A percentile compares a stretch with the other conserved stretches of the same genome.
Conservation (phyloP, 805 yeast genomes). For the Saccharomyces paradoxus region DNA sequence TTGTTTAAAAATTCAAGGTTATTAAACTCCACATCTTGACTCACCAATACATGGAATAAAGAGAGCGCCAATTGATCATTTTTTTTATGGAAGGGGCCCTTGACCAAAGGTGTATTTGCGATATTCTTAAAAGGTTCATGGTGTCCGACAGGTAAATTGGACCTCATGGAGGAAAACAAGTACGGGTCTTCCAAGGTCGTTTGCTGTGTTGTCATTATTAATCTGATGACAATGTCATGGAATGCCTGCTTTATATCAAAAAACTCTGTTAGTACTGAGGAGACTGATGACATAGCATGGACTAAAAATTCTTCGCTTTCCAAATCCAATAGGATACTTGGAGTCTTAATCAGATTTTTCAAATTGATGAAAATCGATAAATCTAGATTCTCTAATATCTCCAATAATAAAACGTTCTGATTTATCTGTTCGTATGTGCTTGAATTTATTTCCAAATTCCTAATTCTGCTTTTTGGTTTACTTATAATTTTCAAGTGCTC, state of each 20-base stretch:
- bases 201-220: constrained; percentile 61
- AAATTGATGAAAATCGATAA: constrained; percentile 22
- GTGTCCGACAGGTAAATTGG: constrained; percentile 36
- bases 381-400: constrained; percentile 22
- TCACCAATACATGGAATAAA: constrained; percentile 39
- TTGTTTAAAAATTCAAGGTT: constrained; percentile 30
- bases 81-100: constrained; percentile 1
- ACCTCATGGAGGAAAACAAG: constrained; percentile 55
- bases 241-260: constrained; percentile 64
- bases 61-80: constrained; percentile 28
- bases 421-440: constrained; percentile 21
- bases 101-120: not conserved
- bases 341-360: constrained; percentile 12
- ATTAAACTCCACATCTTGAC: constrained; percentile 38
- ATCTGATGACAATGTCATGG: constrained; percentile 50
- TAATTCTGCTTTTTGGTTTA: constrained; percentile 9
- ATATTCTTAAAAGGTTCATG: constrained; percentile 20
- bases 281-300: constrained; percentile 23
- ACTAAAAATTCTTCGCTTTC: constrained; percentile 28
- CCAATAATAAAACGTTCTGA: constrained; percentile 14
- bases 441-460: constrained; percentile 18
- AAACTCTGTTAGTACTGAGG: constrained; percentile 48
- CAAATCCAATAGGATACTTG: constrained; percentile 11
- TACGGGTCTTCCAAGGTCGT: constrained; percentile 69
- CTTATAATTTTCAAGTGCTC: constrained; percentile 7